Evolutionary conservation across 257 asterid species (phyloP), one percentile per base, ranked within the genome.

Genomic region (Cordia subcordata): DNA sequence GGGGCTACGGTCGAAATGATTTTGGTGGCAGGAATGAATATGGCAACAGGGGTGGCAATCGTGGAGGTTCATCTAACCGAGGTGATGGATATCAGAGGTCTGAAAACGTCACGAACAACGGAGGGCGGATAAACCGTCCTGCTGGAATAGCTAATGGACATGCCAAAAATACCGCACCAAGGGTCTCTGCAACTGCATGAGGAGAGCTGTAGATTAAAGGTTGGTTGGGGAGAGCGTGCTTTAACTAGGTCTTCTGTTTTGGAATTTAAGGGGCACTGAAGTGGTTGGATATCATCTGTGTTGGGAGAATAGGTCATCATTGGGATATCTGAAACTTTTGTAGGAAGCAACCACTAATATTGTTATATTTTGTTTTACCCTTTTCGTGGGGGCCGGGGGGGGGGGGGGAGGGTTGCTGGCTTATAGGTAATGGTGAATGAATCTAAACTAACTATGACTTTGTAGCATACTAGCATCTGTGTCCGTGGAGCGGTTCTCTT

Each of bases 171-270:
- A 73, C 60, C 67, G 62, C 81, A 1, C 90, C 85, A 16, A 62
- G 85, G 8, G 85, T 79, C 33, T 57, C 90, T 39, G 92, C 90
- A 11, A 72, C 94, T 15, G 85, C 95, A 58, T 84, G 81, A 85
- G 47, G 49, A 53, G 55, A 53, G 55, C 49, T 39, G 39, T 57
- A 27, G 70, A 55, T 72, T 65, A 57, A 70, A 54, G 13, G 61
- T 60, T 49, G 65, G 61, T 65, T 12, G 4, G 62, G 20, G 65
- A 13, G 54, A n/a, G 40, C 55, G 60, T 44, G 44, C 57, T 64
- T 37, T 62, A 61, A 50, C 49, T 65, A 66, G 85, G 79, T 35
- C 64, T 68, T 63, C 8, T 17, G 44, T 69, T 67, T 42, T 42
- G 8, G 19, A 27, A 57, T 39, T 8, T 15, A 21, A 45, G 63